These are phyloP conservation scores for Diutina neorugosa DNA, from an alignment of 1,139 yeast genomes.

Conservation along the genomic window DNA sequence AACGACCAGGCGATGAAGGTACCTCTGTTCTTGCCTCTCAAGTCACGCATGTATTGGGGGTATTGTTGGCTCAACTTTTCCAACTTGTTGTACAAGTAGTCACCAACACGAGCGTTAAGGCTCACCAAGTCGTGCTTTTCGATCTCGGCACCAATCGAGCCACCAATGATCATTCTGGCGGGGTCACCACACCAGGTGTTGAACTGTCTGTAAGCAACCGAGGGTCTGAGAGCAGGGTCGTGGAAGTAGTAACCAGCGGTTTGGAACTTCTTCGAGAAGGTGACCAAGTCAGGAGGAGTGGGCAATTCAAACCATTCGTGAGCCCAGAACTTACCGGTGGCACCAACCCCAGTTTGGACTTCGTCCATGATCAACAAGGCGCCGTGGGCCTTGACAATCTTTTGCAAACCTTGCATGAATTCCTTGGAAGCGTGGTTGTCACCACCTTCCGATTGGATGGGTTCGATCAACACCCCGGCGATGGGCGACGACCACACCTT, in stretches of 20 bases:
- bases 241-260: constrained; percentile 69
- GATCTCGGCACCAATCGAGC: constrained; percentile 51
- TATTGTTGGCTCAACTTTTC: constrained; percentile 33
- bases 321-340: constrained; percentile 63
- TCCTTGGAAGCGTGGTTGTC: constrained; percentile 53
- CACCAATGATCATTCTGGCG: constrained; percentile 52
- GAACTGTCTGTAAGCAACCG: constrained; percentile 60
- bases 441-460: constrained; percentile 70
- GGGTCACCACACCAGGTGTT: constrained; percentile 85
- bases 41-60: constrained; percentile 38
- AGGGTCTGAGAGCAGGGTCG: constrained; percentile 49
- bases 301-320: constrained; percentile 59
- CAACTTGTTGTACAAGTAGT: constrained; percentile 40
- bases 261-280: constrained; percentile 69
- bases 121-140: constrained; percentile 36
- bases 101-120: constrained; percentile 46
- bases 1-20: constrained; percentile 75
- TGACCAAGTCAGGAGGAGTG: constrained; percentile 60
- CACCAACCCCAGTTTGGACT: constrained; percentile 70
- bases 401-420: constrained; percentile 57
- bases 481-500: constrained; percentile 50
- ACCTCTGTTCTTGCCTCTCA: constrained; percentile 67
- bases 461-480: constrained; percentile 41
- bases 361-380: constrained; percentile 58
- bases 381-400: constrained; percentile 44